These are phyloP conservation scores for Beauveria varroae DNA, from an alignment of 2,329 filamentous ascomycete species.

Conservation along the genomic window DNA sequence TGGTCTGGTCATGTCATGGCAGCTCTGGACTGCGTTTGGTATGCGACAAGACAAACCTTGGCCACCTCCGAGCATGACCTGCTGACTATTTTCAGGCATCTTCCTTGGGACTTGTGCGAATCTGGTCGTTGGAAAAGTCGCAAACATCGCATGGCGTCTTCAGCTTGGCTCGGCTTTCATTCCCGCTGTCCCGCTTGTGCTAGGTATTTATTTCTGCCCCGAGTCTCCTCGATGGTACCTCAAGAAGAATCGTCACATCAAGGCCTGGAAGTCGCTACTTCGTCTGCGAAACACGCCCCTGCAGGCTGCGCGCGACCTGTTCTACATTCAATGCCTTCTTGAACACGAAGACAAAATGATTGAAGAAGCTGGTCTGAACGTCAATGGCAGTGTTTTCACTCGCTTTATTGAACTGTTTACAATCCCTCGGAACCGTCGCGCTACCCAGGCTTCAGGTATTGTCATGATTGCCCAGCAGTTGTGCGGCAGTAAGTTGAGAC, in stretches of 20 bases:
- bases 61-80: neutral
- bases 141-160: slow-evolving; percentile 54
- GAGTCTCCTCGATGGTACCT: slow-evolving; percentile 61
- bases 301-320: slow-evolving; percentile 55
- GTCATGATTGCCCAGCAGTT: slow-evolving; percentile 63
- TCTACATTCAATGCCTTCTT: slow-evolving; percentile 45
- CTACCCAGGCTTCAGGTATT: slow-evolving; percentile 57
- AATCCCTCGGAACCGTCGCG: slow-evolving; percentile 49
- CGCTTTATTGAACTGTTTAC: slow-evolving; percentile 51
- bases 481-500: slow-evolving; percentile 37
- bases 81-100: slow-evolving; percentile 37
- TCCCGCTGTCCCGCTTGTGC: slow-evolving; percentile 52
- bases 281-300: slow-evolving; percentile 50
- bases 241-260: slow-evolving; percentile 47
- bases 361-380: slow-evolving; percentile 22
- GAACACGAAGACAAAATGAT: slow-evolving; percentile 24
- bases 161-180: slow-evolving; percentile 59
- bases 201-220: slow-evolving; percentile 52
- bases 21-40: slow-evolving; percentile 47
- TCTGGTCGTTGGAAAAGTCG: slow-evolving; percentile 52
- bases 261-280: slow-evolving; percentile 50
- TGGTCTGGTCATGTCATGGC: slow-evolving; percentile 26
- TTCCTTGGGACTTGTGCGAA: slow-evolving; percentile 61
- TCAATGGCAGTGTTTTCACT: slow-evolving; percentile 37
- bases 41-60: neutral